Conservation (phyloP, 768 basidiomycete species). For the Russula sp. region DNA sequence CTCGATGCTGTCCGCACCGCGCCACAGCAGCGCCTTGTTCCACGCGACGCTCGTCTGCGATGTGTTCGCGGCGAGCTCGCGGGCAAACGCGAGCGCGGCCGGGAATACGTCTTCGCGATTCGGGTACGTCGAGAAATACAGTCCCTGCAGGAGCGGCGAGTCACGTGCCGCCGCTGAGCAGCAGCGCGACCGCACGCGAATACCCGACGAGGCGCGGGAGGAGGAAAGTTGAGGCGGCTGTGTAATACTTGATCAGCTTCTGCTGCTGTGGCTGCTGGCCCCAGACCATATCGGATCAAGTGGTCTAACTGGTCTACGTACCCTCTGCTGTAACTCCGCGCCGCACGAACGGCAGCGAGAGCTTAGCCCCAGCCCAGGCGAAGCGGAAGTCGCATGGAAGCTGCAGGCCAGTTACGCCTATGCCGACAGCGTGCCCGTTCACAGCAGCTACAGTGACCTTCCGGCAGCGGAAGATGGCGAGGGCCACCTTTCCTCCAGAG, state of each 20-base stretch:
- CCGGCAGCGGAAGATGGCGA: slow-evolving; percentile 45
- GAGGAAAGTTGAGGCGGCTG: slow-evolving; percentile 39
- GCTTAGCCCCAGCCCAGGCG: slow-evolving; percentile 43
- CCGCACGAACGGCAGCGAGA: slow-evolving; percentile 43
- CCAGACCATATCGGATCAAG: no score
- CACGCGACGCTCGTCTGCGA: slow-evolving; percentile 46
- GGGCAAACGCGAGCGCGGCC: slow-evolving; percentile 42
- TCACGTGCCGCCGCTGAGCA: slow-evolving; percentile 41
- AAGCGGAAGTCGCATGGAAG: slow-evolving; percentile 48
- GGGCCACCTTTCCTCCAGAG: slow-evolving; percentile 38
- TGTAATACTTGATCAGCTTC: not conserved
- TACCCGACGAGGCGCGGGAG: slow-evolving; percentile 49
- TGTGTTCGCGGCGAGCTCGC: slow-evolving; percentile 44
- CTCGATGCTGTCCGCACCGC: slow-evolving; percentile 43
- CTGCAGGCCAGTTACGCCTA: slow-evolving; percentile 44
- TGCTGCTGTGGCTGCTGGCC: not conserved
- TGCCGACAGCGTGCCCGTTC: slow-evolving; percentile 45
- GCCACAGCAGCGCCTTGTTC: slow-evolving; percentile 45
- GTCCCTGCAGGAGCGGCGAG: slow-evolving; percentile 36
- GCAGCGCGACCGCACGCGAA: slow-evolving; percentile 43
- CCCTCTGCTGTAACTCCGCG: slow-evolving; percentile 46
- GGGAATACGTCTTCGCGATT: slow-evolving; percentile 47
- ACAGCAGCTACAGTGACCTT: slow-evolving; percentile 48
- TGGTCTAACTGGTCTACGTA: no score
- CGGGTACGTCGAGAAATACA: slow-evolving; percentile 43